phyloP scores from a whole-genome alignment of 2,329 filamentous ascomycete genomes.

The Colletotrichum sp. region DNA sequence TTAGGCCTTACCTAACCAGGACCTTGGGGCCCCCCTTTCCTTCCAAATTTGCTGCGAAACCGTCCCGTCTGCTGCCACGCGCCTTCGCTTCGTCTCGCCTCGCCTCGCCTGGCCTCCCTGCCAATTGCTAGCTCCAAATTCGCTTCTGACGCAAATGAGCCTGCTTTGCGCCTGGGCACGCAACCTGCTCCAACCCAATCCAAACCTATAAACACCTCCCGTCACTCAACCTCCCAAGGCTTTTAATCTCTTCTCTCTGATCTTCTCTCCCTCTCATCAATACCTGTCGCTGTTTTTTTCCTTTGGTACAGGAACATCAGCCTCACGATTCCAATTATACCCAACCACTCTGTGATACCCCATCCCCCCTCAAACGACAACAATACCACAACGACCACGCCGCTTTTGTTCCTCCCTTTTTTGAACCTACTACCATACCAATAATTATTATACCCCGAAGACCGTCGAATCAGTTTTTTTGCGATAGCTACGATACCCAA shows the following conservation, averaged over 20 bases:
- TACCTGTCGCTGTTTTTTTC: slow-evolving; percentile 7
- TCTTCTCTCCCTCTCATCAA: not conserved
- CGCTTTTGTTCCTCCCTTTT: not conserved
- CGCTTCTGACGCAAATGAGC: slow-evolving; percentile 11
- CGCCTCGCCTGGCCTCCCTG: not conserved
- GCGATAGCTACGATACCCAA: slow-evolving; percentile 2
- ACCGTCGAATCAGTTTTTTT: not conserved
- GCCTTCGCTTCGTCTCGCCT: not conserved
- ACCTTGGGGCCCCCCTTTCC: not conserved
- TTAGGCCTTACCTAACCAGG: not conserved
- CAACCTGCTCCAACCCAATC: not conserved
- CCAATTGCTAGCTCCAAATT: not conserved
- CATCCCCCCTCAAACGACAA: not conserved
- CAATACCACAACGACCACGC: not conserved
- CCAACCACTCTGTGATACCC: slow-evolving; percentile 18
- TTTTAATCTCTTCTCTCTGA: not conserved
- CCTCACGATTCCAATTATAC: slow-evolving; percentile 17
- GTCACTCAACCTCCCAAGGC: not conserved
- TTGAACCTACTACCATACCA: not conserved
- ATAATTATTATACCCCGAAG: not conserved
- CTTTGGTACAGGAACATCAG: slow-evolving; percentile 8
- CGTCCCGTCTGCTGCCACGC: not conserved
- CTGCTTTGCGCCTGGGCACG: not conserved
- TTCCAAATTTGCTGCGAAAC: not conserved
- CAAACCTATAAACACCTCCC: slow-evolving; percentile 16